Conservation (phyloP, 805 yeast species). For the Ogataea pilisensis region DNA sequence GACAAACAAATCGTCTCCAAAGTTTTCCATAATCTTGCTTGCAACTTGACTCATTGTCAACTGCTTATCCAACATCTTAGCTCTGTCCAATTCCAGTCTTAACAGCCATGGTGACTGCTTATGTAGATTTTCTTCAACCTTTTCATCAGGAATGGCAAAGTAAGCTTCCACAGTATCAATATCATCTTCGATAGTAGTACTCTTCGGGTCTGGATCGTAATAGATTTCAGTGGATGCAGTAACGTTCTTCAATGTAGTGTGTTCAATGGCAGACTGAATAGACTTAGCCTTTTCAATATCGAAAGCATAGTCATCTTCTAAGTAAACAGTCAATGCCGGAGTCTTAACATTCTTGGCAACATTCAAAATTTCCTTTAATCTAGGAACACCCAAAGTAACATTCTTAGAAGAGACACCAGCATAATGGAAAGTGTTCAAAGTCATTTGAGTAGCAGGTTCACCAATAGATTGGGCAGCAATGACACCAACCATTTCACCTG, state of each 20-base stretch:
- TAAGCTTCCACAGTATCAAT: slow-evolving; percentile 95
- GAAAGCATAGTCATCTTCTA: slow-evolving; percentile 71
- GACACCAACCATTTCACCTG: slow-evolving; percentile 98
- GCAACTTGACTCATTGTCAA: slow-evolving; percentile 98
- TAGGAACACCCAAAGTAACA: slow-evolving; percentile 95
- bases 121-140: slow-evolving; percentile 88
- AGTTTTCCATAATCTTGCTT: slow-evolving; percentile 85
- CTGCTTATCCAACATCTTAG: slow-evolving; percentile 97
- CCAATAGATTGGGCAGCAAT: slow-evolving; percentile 98
- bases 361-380: slow-evolving; percentile 94
- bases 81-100: slow-evolving; percentile 96
- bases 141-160: slow-evolving; percentile 96
- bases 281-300: slow-evolving; percentile 94
- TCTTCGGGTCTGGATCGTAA: slow-evolving; percentile 97
- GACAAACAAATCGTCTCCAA: slow-evolving; percentile 92
- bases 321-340: slow-evolving; percentile 97
- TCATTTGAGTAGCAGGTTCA: slow-evolving; percentile 99
- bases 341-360: slow-evolving; percentile 98
- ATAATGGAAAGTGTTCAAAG: slow-evolving; percentile 92
- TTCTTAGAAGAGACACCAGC: slow-evolving; percentile 97
- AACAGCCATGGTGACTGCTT: slow-evolving; percentile 98
- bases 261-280: slow-evolving; percentile 95
- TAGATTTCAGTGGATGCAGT: slow-evolving; percentile 96
- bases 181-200: slow-evolving; percentile 96
- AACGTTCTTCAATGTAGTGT: slow-evolving; percentile 89